A percentile compares a stretch with the other conserved stretches of the same genome.
These are phyloP conservation scores for Thelephora terrestris DNA, from an alignment of 1,284 basidiomycete genomes.

Conservation along the genomic window DNA sequence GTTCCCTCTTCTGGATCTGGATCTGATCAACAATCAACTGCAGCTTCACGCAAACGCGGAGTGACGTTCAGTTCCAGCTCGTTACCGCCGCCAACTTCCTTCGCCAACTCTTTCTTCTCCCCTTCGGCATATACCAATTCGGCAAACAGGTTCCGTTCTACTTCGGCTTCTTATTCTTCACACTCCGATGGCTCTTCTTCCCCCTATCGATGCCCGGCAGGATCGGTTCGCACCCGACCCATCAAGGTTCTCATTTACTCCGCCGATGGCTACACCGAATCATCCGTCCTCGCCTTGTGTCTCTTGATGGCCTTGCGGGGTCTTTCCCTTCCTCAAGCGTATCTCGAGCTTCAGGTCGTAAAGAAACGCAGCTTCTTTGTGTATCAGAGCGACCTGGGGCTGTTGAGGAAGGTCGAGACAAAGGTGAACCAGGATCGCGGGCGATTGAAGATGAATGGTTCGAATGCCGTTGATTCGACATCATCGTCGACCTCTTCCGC, in stretches of 20 bases:
- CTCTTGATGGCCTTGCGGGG: constrained; percentile 79
- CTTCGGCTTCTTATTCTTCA: not conserved
- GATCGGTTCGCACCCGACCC: constrained; percentile 34
- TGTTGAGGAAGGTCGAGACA: constrained; percentile 71
- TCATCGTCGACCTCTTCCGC: too few relatives aligned
- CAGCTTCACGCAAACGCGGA: not conserved
- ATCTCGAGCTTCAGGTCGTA: constrained; percentile 68
- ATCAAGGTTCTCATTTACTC: constrained; percentile 66
- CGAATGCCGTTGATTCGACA: too few relatives aligned
- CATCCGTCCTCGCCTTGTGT: constrained; percentile 78
- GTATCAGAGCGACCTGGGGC: constrained; percentile 70
- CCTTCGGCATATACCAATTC: constrained; percentile 4
- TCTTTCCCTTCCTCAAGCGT: constrained; percentile 77
- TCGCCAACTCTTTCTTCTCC: constrained; percentile 21
- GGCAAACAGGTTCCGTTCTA: not conserved
- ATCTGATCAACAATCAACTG: not conserved
- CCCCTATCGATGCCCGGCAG: not conserved
- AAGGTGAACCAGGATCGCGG: constrained; percentile 38
- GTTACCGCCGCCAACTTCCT: constrained; percentile 20
- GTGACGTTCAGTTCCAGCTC: constrained; percentile 19
- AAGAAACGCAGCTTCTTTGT: constrained; percentile 84
- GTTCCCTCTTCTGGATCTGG: not conserved
- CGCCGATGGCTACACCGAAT: constrained; percentile 86
- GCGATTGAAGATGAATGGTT: not conserved
- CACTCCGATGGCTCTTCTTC: not conserved